Conservation (phyloP, 192 early-diverging fungal species). For the Entrophospora sp. region DNA sequence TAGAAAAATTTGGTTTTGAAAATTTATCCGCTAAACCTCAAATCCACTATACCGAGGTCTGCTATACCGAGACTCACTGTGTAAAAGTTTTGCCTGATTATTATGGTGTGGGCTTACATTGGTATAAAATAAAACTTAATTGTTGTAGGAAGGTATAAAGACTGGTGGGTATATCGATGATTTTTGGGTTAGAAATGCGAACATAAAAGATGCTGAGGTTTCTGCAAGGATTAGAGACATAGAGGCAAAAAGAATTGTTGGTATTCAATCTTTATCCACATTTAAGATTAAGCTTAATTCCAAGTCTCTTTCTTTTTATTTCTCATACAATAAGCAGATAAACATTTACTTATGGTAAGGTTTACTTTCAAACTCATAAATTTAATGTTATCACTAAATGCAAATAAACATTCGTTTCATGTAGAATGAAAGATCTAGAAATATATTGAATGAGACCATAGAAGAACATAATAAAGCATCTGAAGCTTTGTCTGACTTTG, state of each 20-base stretch:
- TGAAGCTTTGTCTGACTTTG: neutral
- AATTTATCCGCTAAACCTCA: too few species aligned
- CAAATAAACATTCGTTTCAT: neutral
- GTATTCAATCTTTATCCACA: neutral
- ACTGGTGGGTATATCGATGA: constrained; percentile 13
- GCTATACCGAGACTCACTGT: too few species aligned
- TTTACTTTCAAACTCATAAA: neutral
- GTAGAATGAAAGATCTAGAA: neutral
- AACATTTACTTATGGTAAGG: neutral
- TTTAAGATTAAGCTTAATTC: neutral
- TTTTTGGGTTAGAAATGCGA: constrained; percentile 8
- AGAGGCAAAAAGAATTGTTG: constrained; percentile 13
- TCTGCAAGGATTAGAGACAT: constrained; percentile 1
- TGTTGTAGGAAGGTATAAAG: constrained; percentile 16
- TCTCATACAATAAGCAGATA: neutral
- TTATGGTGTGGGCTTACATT: too few species aligned
- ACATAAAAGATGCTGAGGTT: constrained; percentile 6
- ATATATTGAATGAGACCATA: neutral
- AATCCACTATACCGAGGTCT: too few species aligned
- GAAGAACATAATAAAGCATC: neutral
- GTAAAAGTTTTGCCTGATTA: too few species aligned
- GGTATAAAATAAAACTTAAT: neutral
- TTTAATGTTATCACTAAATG: neutral
- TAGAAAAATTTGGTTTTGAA: too few species aligned
- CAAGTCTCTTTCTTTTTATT: neutral